Evolutionary conservation across 2,329 filamentous ascomycete genomes (phyloP).

Genomic region (Claviceps sp.): DNA sequence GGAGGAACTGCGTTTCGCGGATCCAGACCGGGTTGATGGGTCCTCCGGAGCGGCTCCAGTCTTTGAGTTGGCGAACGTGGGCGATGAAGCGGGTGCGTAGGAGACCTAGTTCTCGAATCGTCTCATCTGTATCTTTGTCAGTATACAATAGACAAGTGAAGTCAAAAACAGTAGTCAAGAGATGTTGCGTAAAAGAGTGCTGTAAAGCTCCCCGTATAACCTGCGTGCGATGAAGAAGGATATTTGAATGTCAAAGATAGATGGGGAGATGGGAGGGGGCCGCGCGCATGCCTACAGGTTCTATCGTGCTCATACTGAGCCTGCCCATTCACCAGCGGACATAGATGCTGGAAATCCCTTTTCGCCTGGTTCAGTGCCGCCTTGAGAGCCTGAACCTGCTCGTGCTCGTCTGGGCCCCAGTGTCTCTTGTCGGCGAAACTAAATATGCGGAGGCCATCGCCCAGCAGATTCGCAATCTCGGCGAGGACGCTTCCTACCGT

Average conservation of each 20-base stretch:
- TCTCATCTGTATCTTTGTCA: slow-evolving; percentile 28
- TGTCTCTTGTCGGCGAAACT: slow-evolving; percentile 43
- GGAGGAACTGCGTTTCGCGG: slow-evolving; percentile 35
- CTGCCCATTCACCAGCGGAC: slow-evolving; percentile 39
- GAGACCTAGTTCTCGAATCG: slow-evolving; percentile 34
- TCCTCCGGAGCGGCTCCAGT: slow-evolving; percentile 41
- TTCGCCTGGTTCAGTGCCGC: slow-evolving; percentile 44
- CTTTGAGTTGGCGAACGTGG: slow-evolving; percentile 36
- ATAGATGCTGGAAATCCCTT: slow-evolving; percentile 46
- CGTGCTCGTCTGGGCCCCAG: slow-evolving; percentile 46
- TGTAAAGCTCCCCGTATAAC: no score
- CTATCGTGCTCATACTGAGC: slow-evolving; percentile 45
- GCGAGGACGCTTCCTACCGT: slow-evolving; percentile 46
- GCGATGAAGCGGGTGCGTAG: slow-evolving; percentile 32
- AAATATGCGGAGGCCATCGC: slow-evolving; percentile 39
- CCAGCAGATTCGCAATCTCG: slow-evolving; percentile 40
- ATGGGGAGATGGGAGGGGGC: no score
- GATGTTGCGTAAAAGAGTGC: no score
- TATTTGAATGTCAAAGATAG: no score
- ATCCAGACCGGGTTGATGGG: slow-evolving; percentile 44
- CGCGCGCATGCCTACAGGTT: slow-evolving; percentile 25
- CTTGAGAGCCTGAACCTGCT: slow-evolving; percentile 42
- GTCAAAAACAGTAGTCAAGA: no score
- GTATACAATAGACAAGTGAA: background rate
- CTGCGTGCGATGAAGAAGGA: no score